Percentiles rank a stretch among this genome's conserved stretches.
These are phyloP conservation scores for Phaffia rhodozyma DNA, from an alignment of 1,284 basidiomycete genomes.

Conservation along the genomic window DNA sequence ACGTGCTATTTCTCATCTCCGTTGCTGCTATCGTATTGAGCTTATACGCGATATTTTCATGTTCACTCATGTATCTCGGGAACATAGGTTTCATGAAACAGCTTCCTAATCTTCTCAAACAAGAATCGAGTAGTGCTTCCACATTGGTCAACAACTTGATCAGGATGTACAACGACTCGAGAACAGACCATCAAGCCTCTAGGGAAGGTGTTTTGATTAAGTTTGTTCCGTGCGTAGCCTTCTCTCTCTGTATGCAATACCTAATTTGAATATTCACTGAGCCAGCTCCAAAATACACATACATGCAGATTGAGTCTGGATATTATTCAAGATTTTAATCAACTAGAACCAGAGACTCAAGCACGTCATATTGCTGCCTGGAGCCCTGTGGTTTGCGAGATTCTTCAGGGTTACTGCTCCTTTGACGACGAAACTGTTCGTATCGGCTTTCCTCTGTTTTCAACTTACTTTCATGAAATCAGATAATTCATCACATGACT, in stretches of 20 bases:
- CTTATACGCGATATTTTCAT: not conserved
- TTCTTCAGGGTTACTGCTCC: conserved; percentile 74
- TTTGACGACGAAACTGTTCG: conserved; percentile 81
- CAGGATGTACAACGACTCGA: conserved; percentile 87
- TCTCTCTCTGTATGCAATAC: conserved; percentile 4
- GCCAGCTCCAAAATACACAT: not conserved
- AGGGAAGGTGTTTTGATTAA: conserved; percentile 74
- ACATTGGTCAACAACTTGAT: conserved; percentile 86
- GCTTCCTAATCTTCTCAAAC: conserved; percentile 91
- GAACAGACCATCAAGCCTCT: conserved; percentile 68
- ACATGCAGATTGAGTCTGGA: conserved; percentile 67
- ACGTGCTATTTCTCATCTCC: conserved; percentile 33
- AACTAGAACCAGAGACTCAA: conserved; percentile 80
- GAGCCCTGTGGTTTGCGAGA: conserved; percentile 93
- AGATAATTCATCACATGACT: not conserved
- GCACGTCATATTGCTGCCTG: conserved; percentile 92
- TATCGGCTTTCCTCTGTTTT: conserved; percentile 21
- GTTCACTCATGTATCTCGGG: not conserved
- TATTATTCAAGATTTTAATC: conserved; percentile 81
- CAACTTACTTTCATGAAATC: not conserved
- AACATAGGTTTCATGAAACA: conserved; percentile 95
- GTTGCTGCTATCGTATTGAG: not conserved
- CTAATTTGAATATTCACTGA: conserved; percentile 14
- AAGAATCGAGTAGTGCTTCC: conserved; percentile 92
- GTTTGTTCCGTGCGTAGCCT: conserved; percentile 65